Evolutionary conservation across 768 basidiomycete species (phyloP).

Genomic region (Mycena kentingensis): DNA sequence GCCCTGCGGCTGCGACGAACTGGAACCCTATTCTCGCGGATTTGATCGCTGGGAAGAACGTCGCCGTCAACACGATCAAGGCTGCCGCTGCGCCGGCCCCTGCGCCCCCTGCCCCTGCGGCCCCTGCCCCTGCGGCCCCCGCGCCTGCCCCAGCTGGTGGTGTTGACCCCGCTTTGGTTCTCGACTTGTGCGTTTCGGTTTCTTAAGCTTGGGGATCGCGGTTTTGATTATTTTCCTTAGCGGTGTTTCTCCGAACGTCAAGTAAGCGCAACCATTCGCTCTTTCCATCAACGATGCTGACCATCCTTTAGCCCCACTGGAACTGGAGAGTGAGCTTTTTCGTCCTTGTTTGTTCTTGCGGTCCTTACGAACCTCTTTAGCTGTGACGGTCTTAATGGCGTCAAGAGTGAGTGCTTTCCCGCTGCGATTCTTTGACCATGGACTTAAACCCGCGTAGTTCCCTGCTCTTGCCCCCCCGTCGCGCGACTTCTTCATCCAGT

Average conservation of each 20-base stretch:
- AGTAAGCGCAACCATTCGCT: too few species aligned
- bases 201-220: too few species aligned
- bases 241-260: too few species aligned
- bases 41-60: conserved; percentile 25
- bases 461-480: conserved; percentile 38
- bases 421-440: too few species aligned
- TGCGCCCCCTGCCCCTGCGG: conserved; percentile 28
- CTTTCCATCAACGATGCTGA: too few species aligned
- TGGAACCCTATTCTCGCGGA: conserved; percentile 25
- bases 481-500: conserved; percentile 22
- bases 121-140: conserved; percentile 23
- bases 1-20: conserved; percentile 67
- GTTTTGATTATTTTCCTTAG: too few species aligned
- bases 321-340: conserved; percentile 38
- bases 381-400: conserved; percentile 36
- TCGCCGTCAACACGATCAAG: conserved; percentile 5
- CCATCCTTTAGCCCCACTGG: too few species aligned
- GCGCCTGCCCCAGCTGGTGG: conserved; percentile 36
- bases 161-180: conserved; percentile 57
- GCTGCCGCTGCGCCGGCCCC: conserved; percentile 33
- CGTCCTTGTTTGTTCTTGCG: too few species aligned
- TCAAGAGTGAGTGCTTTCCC: too few species aligned
- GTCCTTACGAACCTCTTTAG: too few species aligned
- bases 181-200: conserved; percentile 47
- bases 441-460: too few species aligned